Evolutionary conservation across 2,329 filamentous ascomycete genomes (phyloP), one percentile per base, ranked within the genome.

Genomic region (Trichoderma simmonsii): DNA sequence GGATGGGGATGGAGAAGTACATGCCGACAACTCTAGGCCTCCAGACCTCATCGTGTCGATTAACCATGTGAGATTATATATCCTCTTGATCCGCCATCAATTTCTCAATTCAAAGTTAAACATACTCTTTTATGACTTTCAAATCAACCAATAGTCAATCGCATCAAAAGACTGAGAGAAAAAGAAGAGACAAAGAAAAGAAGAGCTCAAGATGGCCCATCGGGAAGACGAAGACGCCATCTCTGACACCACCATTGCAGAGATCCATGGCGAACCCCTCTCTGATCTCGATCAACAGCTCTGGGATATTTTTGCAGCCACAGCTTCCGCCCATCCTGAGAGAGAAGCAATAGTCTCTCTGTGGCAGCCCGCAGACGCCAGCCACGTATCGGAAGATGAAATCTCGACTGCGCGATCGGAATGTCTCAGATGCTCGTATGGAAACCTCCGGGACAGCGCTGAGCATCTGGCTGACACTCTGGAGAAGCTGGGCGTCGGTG

Each of bases 271-370:
- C 14, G 63, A 75, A 11, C 69, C 73, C 28, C 67, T 80, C 9
- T 39, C 72, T 1, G 78, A 78, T 60, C 73, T 81, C 30, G 74
- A 81, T 30, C 73, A 78, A 7, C 76, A 67, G 4, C 74, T 82
- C 14, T 82, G 81, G 81, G 77, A 81, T 62, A 65, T 82, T 21
- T 78, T 82, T 32, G 54, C 75, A 11, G 36, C 72, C 1, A 77
- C 81, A 6, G 78, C 79, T 12, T 70, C 69, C 18, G 66, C 61
- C 4, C 76, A 77, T 26, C 81, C 81, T 1, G 75, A 79, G 6
- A 73, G 76, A 70, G 81, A 82, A 43, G 81, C 81, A 18, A 70
- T 82, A 43, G 79, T 82, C 14, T 82, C 80, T 34, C 73, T 81
- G 36, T 81, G 80, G 81, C 79, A 81, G 30, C 72, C 75, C 21